These are phyloP conservation scores for Acrodontium crateriforme DNA, from an alignment of 2,329 filamentous ascomycete species.

Conservation along the genomic window DNA sequence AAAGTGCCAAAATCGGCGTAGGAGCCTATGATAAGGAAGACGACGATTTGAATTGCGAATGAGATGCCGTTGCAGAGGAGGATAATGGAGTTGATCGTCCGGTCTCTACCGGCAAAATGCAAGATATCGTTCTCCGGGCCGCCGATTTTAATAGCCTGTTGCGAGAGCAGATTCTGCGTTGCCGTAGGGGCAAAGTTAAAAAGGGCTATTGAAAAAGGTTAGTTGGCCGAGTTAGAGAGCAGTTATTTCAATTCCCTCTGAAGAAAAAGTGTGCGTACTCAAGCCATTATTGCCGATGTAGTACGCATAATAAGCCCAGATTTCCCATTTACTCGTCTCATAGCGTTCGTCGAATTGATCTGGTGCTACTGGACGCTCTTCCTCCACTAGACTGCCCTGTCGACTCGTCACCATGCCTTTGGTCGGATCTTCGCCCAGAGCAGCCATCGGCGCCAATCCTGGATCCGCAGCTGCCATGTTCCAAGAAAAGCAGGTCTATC, in stretches of 20 bases:
- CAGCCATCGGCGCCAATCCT: constrained; percentile 16
- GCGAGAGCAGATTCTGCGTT: constrained; percentile 50
- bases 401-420: constrained; percentile 15
- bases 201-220: too few relatives aligned
- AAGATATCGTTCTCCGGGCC: constrained; percentile 35
- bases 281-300: constrained; percentile 54
- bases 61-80: constrained; percentile 52
- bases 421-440: constrained; percentile 18
- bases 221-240: too few relatives aligned
- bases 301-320: constrained; percentile 37
- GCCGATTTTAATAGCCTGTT: constrained; percentile 37
- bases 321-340: constrained; percentile 39
- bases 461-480: constrained; percentile 22
- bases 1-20: constrained; percentile 53
- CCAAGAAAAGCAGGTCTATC: too few relatives aligned
- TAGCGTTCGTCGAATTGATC: constrained; percentile 42
- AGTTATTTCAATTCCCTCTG: too few relatives aligned
- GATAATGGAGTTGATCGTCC: constrained; percentile 53
- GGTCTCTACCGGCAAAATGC: constrained; percentile 40
- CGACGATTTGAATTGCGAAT: constrained; percentile 50
- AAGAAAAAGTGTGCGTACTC: too few relatives aligned
- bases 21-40: constrained; percentile 40
- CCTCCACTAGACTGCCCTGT: constrained; percentile 13
- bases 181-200: constrained; percentile 54
- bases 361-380: constrained; percentile 34